Conservation (phyloP, 2,329 filamentous ascomycete species). For the Fusarium abutilonis region DNA sequence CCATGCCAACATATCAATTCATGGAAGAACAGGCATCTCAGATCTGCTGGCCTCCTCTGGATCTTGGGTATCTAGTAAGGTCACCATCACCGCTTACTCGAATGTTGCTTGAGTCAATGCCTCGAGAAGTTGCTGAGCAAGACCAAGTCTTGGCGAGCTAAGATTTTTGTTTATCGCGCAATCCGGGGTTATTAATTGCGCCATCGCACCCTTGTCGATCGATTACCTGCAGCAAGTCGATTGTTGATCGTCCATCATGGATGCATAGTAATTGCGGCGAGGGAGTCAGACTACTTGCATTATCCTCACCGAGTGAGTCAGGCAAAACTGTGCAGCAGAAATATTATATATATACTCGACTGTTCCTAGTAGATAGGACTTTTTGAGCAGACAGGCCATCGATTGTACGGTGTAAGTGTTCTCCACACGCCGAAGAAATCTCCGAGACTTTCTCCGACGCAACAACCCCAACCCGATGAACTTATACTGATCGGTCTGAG, state of each 20-base stretch:
- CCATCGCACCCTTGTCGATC: slow-evolving; percentile 27
- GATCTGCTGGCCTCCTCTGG: slow-evolving; percentile 43
- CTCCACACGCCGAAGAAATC: slow-evolving; percentile 19
- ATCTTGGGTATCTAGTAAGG: slow-evolving; percentile 42
- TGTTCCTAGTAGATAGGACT: background rate
- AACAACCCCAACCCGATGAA: background rate
- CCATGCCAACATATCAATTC: slow-evolving; percentile 43
- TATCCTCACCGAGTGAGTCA: slow-evolving; percentile 4
- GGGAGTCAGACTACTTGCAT: background rate
- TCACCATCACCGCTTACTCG: slow-evolving; percentile 44
- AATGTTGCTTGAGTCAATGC: slow-evolving; percentile 43
- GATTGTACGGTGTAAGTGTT: slow-evolving; percentile 3
- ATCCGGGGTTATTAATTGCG: slow-evolving; percentile 26
- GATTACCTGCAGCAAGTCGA: background rate
- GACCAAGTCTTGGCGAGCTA: slow-evolving; percentile 15
- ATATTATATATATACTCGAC: background rate
- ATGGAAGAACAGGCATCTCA: slow-evolving; percentile 43
- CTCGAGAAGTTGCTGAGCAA: slow-evolving; percentile 34
- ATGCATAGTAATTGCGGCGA: background rate
- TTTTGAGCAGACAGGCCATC: no score
- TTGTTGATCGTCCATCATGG: background rate
- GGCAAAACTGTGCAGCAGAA: background rate
- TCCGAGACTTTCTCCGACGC: slow-evolving; percentile 44
- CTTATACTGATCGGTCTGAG: slow-evolving; percentile 1
- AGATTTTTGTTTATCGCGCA: slow-evolving; percentile 30